A percentile compares a stretch with the other conserved stretches of the same genome.
Evolutionary conservation across 495 filamentous ascomycete genomes (phyloP).

Genomic region (Amniculicola lignicola): DNA sequence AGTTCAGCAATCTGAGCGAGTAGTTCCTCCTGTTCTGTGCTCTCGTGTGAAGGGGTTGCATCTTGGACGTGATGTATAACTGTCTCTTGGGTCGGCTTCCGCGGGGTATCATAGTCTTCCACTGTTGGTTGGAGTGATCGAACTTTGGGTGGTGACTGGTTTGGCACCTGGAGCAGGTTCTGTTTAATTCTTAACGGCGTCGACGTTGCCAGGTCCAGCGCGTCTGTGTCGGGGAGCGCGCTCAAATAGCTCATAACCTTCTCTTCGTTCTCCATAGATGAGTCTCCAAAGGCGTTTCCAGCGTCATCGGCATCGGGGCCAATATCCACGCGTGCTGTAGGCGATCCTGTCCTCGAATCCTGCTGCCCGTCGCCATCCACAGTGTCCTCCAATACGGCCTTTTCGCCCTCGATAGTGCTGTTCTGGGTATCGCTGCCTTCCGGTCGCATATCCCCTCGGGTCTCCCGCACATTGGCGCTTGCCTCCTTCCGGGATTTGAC

Average conservation of each 20-base stretch:
- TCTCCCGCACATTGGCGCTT: constrained; percentile 7
- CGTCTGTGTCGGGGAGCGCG: constrained; percentile 27
- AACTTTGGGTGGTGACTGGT: not conserved
- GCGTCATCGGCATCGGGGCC: constrained; percentile 5
- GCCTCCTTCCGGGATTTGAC: constrained; percentile 26
- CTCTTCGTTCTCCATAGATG: constrained; percentile 33
- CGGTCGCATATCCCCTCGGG: not conserved
- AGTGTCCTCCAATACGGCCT: constrained; percentile 10
- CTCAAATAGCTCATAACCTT: constrained; percentile 32
- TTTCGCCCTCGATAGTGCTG: constrained; percentile 15
- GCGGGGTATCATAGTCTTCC: constrained; percentile 27
- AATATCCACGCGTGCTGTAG: constrained; percentile 23
- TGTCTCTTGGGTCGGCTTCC: constrained; percentile 27
- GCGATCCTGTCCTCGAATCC: constrained; percentile 11
- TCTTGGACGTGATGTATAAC: constrained; percentile 23
- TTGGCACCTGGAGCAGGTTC: constrained; percentile 16
- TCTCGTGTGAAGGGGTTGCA: not conserved
- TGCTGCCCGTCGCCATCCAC: not conserved
- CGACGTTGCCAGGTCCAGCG: constrained; percentile 12
- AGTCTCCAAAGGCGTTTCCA: constrained; percentile 4
- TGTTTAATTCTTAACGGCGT: constrained; percentile 18
- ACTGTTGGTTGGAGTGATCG: constrained; percentile 28
- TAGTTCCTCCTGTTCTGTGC: not conserved
- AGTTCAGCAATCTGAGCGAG: constrained; percentile 13
- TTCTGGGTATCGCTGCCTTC: not conserved